Conservation (phyloP, 2,329 filamentous ascomycete species). For the Sordariomycetes sp. region DNA sequence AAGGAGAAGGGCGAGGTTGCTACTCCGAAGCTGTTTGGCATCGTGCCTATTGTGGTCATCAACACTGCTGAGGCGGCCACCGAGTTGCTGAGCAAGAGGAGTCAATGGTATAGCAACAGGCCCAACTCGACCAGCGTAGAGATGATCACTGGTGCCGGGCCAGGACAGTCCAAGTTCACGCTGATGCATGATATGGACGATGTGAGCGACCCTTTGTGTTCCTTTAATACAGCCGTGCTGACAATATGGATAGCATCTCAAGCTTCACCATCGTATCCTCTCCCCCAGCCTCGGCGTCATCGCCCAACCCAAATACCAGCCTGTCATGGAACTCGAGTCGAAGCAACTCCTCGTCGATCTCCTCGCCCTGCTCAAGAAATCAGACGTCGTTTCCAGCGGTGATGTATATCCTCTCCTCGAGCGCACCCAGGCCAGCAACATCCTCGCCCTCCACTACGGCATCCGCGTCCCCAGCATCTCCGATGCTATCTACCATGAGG, state of each 20-base stretch:
- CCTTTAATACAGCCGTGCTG: too few species aligned
- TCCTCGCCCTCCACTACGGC: conserved; percentile 26
- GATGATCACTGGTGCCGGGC: conserved; percentile 12
- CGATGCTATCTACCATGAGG: conserved; percentile 12
- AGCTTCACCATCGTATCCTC: conserved; percentile 25
- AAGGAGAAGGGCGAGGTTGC: conserved; percentile 8
- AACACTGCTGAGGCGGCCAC: conserved; percentile 10
- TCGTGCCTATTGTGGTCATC: conserved; percentile 10
- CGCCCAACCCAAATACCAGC: conserved; percentile 23
- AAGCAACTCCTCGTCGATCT: conserved; percentile 32
- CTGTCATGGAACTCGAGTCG: conserved; percentile 34
- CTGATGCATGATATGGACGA: conserved; percentile 10
- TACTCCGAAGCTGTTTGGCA: conserved; percentile 10
- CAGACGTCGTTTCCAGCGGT: conserved; percentile 12
- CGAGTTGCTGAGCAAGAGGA: conserved; percentile 11
- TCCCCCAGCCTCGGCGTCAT: conserved; percentile 17
- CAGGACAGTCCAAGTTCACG: conserved; percentile 9
- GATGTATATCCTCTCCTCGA: conserved; percentile 20
- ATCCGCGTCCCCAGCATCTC: conserved; percentile 14
- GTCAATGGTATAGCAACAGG: conserved; percentile 11
- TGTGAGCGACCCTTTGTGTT: too few species aligned
- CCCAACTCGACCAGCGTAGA: conserved; percentile 12
- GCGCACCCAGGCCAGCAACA: conserved; percentile 23
- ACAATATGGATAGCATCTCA: conserved; percentile 12
- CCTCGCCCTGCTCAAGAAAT: conserved; percentile 22